These are phyloP conservation scores for Nymphaea colorata DNA, from an alignment of 164 flowering plant species.

Conservation along the genomic window DNA sequence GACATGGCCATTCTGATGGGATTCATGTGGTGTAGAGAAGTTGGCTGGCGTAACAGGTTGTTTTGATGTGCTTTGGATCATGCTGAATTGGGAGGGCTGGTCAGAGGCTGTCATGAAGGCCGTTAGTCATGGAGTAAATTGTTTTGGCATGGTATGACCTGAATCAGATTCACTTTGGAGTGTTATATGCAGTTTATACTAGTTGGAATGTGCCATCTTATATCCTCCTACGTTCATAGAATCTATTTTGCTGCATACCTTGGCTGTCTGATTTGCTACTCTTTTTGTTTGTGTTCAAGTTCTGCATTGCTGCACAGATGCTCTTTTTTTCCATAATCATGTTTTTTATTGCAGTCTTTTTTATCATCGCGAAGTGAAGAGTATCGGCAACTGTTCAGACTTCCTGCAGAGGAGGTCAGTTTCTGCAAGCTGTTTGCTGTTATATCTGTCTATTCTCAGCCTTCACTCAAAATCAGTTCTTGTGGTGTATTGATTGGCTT, in stretches of 20 bases:
- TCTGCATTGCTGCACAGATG: not conserved
- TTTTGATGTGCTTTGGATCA: not conserved
- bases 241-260: not conserved
- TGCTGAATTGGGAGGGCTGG: not conserved
- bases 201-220: not conserved
- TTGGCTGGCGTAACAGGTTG: not conserved
- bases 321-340: not conserved
- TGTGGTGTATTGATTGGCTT: too few species aligned
- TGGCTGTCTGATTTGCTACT: not conserved
- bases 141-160: not conserved
- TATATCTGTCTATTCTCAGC: too few species aligned
- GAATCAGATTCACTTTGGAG: not conserved
- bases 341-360: not conserved
- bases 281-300: not conserved
- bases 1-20: too few species aligned
- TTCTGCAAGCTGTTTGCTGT: not conserved
- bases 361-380: constrained; percentile 58
- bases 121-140: not conserved
- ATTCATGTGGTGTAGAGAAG: too few species aligned
- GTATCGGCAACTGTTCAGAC: constrained; percentile 78
- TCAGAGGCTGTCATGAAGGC: not conserved
- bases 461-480: too few species aligned
- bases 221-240: not conserved
- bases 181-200: not conserved
- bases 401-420: constrained; percentile 85